These are phyloP conservation scores for Pythium utonaiense DNA, from an alignment of 352 stramenopile species.

Conservation along the genomic window DNA sequence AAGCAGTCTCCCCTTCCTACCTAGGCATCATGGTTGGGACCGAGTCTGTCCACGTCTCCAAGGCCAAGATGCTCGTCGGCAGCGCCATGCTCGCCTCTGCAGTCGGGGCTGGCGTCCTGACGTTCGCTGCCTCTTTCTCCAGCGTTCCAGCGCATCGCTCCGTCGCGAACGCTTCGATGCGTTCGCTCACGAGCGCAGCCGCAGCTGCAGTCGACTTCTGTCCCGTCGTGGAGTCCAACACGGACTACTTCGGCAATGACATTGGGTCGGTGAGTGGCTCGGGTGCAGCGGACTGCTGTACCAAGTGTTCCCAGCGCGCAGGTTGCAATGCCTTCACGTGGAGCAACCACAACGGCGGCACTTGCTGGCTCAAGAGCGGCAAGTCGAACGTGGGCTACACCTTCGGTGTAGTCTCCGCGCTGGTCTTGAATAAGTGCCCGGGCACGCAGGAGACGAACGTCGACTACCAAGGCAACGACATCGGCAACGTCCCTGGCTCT, in stretches of 20 bases:
- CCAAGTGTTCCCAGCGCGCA: slow-evolving; percentile 11
- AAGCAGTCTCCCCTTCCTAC: too few species aligned
- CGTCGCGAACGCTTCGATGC: too few species aligned
- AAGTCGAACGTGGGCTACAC: not conserved
- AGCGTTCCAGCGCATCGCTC: too few species aligned
- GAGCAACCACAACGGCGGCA: slow-evolving; percentile 22
- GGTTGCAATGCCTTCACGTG: slow-evolving; percentile 25
- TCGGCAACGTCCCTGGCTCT: not conserved
- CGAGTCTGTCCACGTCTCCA: too few species aligned
- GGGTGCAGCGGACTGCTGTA: not conserved
- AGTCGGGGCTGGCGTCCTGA: too few species aligned
- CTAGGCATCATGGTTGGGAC: too few species aligned
- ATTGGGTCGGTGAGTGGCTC: not conserved
- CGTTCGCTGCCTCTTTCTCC: too few species aligned
- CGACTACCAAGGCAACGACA: slow-evolving; percentile 10
- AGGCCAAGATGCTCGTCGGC: too few species aligned
- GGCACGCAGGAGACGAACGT: not conserved
- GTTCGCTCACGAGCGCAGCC: too few species aligned
- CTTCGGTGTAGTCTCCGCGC: slow-evolving; percentile 10
- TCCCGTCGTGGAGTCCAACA: slow-evolving; percentile 3
- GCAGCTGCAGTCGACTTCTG: too few species aligned
- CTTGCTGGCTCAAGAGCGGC: slow-evolving; percentile 29
- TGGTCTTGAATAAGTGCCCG: not conserved
- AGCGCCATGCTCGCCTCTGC: too few species aligned
- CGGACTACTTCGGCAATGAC: slow-evolving; percentile 29